Conservation (phyloP, 148 eudicot species). For the Rhododendron kiyosumense region DNA sequence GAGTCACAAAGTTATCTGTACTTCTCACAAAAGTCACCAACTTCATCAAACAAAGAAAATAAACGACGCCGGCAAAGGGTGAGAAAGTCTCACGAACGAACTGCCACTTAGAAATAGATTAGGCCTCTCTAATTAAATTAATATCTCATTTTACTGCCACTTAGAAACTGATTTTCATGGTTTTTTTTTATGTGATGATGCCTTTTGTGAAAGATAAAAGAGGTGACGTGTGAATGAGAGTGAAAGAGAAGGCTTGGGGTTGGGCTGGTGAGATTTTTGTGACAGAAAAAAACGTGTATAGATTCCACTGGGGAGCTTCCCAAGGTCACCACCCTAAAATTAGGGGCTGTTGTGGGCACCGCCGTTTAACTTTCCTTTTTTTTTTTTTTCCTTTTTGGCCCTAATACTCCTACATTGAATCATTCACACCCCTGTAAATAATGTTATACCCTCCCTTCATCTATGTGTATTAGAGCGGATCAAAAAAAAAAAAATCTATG, state of each 20-base stretch:
- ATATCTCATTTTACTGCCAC: too few relatives aligned
- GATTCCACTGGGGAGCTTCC: conserved; percentile 24
- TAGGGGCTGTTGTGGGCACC: conserved; percentile 14
- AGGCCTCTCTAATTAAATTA: too few relatives aligned
- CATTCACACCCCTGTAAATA: neutral
- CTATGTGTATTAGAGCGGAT: neutral
- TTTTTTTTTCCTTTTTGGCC: neutral
- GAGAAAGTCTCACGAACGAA: too few relatives aligned
- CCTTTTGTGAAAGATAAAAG: neutral
- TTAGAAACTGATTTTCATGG: too few relatives aligned
- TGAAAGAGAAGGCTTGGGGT: neutral
- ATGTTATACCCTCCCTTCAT: neutral
- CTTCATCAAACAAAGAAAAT: too few relatives aligned
- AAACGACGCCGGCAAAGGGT: too few relatives aligned
- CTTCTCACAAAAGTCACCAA: too few relatives aligned
- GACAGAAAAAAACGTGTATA: conserved; percentile 18
- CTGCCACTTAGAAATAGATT: too few relatives aligned
- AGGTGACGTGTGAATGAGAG: neutral
- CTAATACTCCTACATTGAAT: neutral
- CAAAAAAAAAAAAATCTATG: too few relatives aligned
- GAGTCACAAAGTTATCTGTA: too few relatives aligned
- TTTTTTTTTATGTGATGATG: neutral
- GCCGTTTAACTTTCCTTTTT: conserved; percentile 20
- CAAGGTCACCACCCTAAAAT: conserved; percentile 26
- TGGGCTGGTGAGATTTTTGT: neutral